Base-by-base conservation (phyloP, 1,284 basidiomycete species). In the Stereum hirsutum region DNA sequence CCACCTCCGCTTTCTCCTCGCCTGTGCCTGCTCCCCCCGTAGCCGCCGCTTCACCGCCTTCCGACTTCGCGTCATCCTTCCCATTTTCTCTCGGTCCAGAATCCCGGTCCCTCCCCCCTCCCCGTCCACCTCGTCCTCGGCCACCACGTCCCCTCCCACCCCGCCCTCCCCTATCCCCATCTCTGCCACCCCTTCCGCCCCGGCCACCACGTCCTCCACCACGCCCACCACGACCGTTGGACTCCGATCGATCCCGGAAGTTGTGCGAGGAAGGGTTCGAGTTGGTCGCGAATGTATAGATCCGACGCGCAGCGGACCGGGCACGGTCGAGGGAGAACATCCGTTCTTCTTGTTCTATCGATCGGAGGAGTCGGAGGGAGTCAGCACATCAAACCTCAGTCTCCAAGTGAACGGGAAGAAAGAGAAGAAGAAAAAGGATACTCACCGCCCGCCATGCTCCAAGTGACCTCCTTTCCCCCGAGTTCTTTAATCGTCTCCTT, bases 301-400 rank as follows among this genome's bases (percentile, higher is more conserved):
- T 61, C 5, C 63, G 64, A 47, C 71, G 72, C 1, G 83, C 85
- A 2, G 81, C 78, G 19, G 69, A 68, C 46, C 80, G 73, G 3
- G 82, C 82, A 11, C 85, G 78, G 55, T 84, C 78, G 31, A 84
- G 64, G 53, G 83, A 78, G 64, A 86, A 85, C 1, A 65, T 62
- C 51, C 78, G 81, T 54, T 87, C 86, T 39, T 69, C 65, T 10
- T 74, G 71, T 63, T 77, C 78, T 78, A 53, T 40, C 41, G 19
- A 39, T 41, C 12, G 30, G 24, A 33, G 19, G 34, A 14, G n/a
- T n/a, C n/a, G n/a, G n/a, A n/a, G n/a, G n/a, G 15, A 19, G 33
- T 35, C 33, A 35, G 33, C 14, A 35, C 3, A 35, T 17, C 10
- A 8, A n/a, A 8, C n/a, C n/a, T 30, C 26, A 6, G 23, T 32